Percentiles rank a stretch among this genome's conserved stretches.
Conservation (phyloP, 768 basidiomycete genomes). For the Tricholoma saponaceum region DNA sequence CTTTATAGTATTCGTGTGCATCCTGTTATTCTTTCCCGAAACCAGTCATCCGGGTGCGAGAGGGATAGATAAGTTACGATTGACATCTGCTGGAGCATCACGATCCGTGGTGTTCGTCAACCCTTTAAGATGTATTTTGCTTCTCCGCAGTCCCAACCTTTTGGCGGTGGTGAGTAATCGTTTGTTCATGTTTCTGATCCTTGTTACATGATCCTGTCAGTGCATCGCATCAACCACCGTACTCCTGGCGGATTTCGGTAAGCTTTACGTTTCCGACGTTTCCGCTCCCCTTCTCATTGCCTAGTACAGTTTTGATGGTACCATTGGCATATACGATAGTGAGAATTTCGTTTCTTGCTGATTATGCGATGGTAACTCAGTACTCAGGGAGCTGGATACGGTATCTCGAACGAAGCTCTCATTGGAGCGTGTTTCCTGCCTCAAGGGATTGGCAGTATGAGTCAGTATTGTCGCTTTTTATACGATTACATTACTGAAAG, state of each 20-base stretch:
- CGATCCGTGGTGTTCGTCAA: conserved; percentile 46
- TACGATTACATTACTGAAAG: background rate
- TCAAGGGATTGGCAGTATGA: conserved; percentile 53
- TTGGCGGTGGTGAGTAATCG: conserved; percentile 42
- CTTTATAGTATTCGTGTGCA: conserved; percentile 31
- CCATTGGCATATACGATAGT: conserved; percentile 70
- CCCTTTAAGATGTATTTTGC: conserved; percentile 46
- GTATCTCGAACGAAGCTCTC: conserved; percentile 50
- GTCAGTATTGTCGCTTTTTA: conserved; percentile 29
- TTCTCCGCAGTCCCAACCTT: conserved; percentile 60
- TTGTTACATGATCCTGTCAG: conserved; percentile 10
- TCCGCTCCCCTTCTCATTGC: conserved; percentile 21
- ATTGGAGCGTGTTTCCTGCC: conserved; percentile 61
- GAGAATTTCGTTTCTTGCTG: conserved; percentile 17
- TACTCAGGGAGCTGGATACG: conserved; percentile 50
- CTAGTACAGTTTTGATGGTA: conserved; percentile 43
- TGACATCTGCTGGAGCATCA: conserved; percentile 11
- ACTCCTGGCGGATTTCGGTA: conserved; percentile 39
- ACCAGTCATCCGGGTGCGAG: conserved; percentile 58
- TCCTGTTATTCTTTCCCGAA: conserved; percentile 55
- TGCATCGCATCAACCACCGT: conserved; percentile 25
- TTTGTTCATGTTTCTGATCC: background rate
- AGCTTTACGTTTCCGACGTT: conserved; percentile 6
- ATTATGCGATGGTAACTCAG: background rate
- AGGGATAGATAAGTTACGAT: conserved; percentile 45